phyloP scores from a whole-genome alignment of 768 basidiomycete genomes.

The Boletus fagicola region DNA sequence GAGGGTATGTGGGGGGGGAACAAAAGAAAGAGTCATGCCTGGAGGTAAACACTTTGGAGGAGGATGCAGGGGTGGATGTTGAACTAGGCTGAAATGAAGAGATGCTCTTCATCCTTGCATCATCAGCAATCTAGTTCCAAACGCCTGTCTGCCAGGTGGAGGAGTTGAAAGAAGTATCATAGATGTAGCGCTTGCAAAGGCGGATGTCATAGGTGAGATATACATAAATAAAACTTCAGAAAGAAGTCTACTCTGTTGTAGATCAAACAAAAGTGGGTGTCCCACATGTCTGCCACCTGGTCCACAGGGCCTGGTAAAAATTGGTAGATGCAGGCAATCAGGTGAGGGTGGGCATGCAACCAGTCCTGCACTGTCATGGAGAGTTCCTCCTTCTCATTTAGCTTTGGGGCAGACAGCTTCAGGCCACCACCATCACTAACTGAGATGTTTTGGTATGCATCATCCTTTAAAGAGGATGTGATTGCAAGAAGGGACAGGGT shows the following conservation, averaged over 20 bases:
- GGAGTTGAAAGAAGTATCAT: background rate
- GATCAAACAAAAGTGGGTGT: rapidly evolving
- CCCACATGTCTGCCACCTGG: background rate
- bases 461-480: background rate
- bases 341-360: background rate
- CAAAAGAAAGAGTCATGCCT: too few species aligned
- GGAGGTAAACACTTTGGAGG: too few species aligned
- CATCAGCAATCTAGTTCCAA: too few species aligned
- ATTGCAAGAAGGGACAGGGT: background rate
- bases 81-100: too few species aligned
- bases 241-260: background rate
- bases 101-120: too few species aligned
- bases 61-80: too few species aligned
- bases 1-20: too few species aligned
- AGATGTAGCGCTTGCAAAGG: background rate
- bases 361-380: background rate
- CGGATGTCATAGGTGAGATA: background rate
- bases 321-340: background rate
- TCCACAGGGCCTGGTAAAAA: background rate
- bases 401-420: background rate
- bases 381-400: background rate
- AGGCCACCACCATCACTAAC: too few species aligned
- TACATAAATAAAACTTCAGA: background rate
- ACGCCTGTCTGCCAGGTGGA: background rate
- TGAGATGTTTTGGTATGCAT: too few species aligned